Conservation (phyloP, 2,329 filamentous ascomycete species). For the Aureobasidium vineae region DNA sequence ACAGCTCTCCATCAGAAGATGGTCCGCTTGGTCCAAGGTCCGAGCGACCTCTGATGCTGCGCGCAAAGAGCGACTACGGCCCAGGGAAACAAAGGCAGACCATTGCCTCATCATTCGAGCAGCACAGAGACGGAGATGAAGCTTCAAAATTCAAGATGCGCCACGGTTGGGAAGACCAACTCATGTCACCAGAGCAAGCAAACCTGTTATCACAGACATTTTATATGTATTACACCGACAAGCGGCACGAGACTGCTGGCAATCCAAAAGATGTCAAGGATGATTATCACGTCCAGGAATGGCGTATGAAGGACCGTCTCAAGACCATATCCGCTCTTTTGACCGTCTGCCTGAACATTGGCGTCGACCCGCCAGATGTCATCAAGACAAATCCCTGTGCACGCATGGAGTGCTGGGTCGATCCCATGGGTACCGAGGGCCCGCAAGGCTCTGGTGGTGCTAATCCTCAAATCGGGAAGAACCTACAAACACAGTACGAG, state of each 20-base stretch:
- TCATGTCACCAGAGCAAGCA: slow-evolving; percentile 86
- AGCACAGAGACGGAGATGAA: slow-evolving; percentile 39
- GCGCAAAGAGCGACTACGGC: slow-evolving; percentile 56
- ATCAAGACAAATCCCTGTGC: slow-evolving; percentile 92
- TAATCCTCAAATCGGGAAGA: slow-evolving; percentile 89
- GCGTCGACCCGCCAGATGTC: slow-evolving; percentile 95
- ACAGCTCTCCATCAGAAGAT: slow-evolving; percentile 10
- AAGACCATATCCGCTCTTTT: slow-evolving; percentile 96
- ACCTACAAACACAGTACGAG: slow-evolving; percentile 94
- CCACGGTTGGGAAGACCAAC: slow-evolving; percentile 91
- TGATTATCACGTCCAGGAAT: slow-evolving; percentile 67
- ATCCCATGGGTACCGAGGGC: slow-evolving; percentile 76
- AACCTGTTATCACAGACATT: slow-evolving; percentile 84
- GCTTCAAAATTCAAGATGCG: slow-evolving; percentile 53
- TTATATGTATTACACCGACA: slow-evolving; percentile 99
- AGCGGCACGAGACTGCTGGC: slow-evolving; percentile 91
- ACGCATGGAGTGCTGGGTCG: slow-evolving; percentile 94
- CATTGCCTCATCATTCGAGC: slow-evolving; percentile 26
- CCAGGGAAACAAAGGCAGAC: slow-evolving; percentile 35
- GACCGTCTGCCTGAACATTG: slow-evolving; percentile 93
- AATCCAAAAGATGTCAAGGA: slow-evolving; percentile 62
- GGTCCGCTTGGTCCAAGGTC: background rate
- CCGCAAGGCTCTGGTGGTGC: slow-evolving; percentile 51
- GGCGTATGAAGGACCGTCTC: slow-evolving; percentile 93
- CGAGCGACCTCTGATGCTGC: slow-evolving; percentile 42